Evolutionary conservation across 306 rosid genomes (phyloP), one percentile per base, ranked within the genome.

Genomic region (Trifolium subterraneum): DNA sequence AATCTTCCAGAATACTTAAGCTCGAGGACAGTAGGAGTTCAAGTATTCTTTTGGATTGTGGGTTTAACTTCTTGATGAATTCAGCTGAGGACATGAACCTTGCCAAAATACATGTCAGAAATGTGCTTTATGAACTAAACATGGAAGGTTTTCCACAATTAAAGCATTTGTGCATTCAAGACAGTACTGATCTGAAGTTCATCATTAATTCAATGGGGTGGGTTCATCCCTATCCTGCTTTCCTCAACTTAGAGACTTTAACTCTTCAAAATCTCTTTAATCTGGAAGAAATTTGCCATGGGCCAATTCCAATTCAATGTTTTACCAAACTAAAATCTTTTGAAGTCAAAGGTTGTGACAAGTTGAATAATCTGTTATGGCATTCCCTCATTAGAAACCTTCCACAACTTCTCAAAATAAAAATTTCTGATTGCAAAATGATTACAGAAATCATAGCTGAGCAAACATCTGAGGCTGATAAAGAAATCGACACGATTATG

Each of bases 311-410:
- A 45, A 12, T 4, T n/a, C 68, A 8, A 1, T 61, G 55, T 44
- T 63, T 62, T 20, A 23, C 20, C 3, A 75, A 68, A 16, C 4
- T 80, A 5, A 23, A 39, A 65, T 13, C 3, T 3, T 3, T 71
- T 18, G 2, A 11, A 45, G 66, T 81, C 12, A 5, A 11, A 10
- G 10, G 25, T 12, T 81, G 84, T 55, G 19, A 56, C 10, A 45
- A 45, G 22, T 63, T 76, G 65, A 56, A 58, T 14, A 45, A 35
- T 25, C 20, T 81, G 10, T 38, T 81, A 22, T 22, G 10, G 10
- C 38, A 15, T n/a, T 64, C 78, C 33, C 29, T 13, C 0, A 15
- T 14, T 2, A 38, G 12, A 65, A 1, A 19, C 12, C 65, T 77
- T 59, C 13, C 42, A 15, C 60, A 42, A 29, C 68, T 78, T 64